Conservation (phyloP, 805 yeast species). For the Debaryomyces tyrocola region DNA sequence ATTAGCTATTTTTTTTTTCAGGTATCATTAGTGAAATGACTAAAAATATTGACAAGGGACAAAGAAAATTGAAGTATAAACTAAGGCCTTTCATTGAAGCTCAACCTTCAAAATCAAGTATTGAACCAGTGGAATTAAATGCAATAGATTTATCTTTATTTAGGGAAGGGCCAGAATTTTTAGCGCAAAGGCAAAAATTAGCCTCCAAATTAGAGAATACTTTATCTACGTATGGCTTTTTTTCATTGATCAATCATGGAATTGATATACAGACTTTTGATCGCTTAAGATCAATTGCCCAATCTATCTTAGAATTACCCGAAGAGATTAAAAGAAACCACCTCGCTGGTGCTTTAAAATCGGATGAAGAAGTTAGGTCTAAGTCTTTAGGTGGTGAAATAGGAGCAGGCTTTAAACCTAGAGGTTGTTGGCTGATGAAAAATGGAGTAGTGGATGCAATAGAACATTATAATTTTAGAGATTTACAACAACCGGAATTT, state of each 20-base stretch:
- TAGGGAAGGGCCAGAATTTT: slow-evolving; percentile 35
- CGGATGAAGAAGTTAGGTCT: slow-evolving; percentile 26
- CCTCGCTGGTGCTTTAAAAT: slow-evolving; percentile 39
- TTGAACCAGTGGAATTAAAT: slow-evolving; percentile 26
- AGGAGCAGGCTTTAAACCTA: slow-evolving; percentile 30
- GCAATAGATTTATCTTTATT: slow-evolving; percentile 38
- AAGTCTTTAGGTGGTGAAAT: slow-evolving; percentile 29
- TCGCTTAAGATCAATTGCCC: slow-evolving; percentile 40
- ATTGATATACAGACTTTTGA: slow-evolving; percentile 30
- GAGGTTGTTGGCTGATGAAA: slow-evolving; percentile 30
- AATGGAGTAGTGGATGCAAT: slow-evolving; percentile 28
- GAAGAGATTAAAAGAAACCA: slow-evolving; percentile 38
- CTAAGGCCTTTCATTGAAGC: slow-evolving; percentile 28
- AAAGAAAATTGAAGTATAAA: slow-evolving; percentile 19
- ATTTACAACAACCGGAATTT: slow-evolving; percentile 22
- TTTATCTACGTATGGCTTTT: slow-evolving; percentile 44
- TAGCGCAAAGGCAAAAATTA: slow-evolving; percentile 24
- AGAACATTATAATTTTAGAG: slow-evolving; percentile 27
- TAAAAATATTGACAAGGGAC: not conserved
- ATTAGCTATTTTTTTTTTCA: too few species aligned
- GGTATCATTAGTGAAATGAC: too few species aligned
- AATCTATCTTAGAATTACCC: slow-evolving; percentile 40
- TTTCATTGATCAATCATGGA: slow-evolving; percentile 44
- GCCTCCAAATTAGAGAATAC: slow-evolving; percentile 42
- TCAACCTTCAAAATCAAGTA: slow-evolving; percentile 13